phyloP scores from a whole-genome alignment of 2,329 filamentous ascomycete genomes.

The Alternaria triticimaculans region DNA sequence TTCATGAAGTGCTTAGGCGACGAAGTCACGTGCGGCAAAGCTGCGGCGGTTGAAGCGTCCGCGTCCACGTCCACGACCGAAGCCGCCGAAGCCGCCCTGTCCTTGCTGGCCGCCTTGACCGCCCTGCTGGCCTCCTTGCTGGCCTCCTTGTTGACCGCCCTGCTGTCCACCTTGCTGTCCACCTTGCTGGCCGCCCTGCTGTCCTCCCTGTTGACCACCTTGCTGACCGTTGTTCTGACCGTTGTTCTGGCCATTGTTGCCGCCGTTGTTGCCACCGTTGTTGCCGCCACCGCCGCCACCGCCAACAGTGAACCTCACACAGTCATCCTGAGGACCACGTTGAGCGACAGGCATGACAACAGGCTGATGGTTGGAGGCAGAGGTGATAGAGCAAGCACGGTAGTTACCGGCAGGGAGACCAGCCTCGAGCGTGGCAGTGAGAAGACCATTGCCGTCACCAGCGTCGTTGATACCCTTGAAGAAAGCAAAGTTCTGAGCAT shows the following conservation, averaged over 20 bases:
- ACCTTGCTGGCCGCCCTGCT: background rate
- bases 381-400: slow-evolving; percentile 61
- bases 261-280: slow-evolving; percentile 16
- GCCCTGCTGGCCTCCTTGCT: slow-evolving; percentile 2
- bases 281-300: slow-evolving; percentile 11
- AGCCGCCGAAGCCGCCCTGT: slow-evolving; percentile 21
- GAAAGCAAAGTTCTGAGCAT: slow-evolving; percentile 59
- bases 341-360: slow-evolving; percentile 65
- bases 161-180: slow-evolving; percentile 5
- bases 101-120: slow-evolving; percentile 10
- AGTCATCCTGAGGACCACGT: slow-evolving; percentile 62
- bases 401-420: slow-evolving; percentile 59
- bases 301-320: slow-evolving; percentile 56
- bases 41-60: slow-evolving; percentile 24
- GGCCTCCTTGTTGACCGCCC: background rate
- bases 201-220: background rate
- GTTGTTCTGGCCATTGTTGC: slow-evolving; percentile 10
- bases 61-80: slow-evolving; percentile 20
- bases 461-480: slow-evolving; percentile 66
- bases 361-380: slow-evolving; percentile 62
- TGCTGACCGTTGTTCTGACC: slow-evolving; percentile 5
- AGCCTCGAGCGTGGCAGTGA: slow-evolving; percentile 53
- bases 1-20: slow-evolving; percentile 31
- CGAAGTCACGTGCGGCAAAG: slow-evolving; percentile 42
- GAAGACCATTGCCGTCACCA: slow-evolving; percentile 56